Evolutionary conservation across 148 eudicot genomes (phyloP).

Genomic region (Rhododendron griersonianum): DNA sequence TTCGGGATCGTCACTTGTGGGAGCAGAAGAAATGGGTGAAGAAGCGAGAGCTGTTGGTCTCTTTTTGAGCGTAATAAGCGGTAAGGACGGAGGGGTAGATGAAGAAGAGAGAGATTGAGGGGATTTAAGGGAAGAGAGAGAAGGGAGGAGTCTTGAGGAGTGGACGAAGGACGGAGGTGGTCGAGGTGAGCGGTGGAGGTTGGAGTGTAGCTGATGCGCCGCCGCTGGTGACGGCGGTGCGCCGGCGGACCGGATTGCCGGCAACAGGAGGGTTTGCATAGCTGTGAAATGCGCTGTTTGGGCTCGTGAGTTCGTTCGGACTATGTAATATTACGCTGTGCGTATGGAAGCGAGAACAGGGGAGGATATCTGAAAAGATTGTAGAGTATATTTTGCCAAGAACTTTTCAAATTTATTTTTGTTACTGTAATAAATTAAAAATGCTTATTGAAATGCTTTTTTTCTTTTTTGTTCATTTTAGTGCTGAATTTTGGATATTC

Average conservation of each 20-base stretch:
- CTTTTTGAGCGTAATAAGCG: neutral
- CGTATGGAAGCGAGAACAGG: neutral
- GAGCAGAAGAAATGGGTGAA: constrained; percentile 34
- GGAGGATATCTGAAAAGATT: neutral
- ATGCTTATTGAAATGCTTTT: no score
- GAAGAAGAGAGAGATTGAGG: constrained; percentile 27
- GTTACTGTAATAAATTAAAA: no score
- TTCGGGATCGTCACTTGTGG: constrained; percentile 59
- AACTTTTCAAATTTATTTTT: no score
- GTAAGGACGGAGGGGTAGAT: constrained; percentile 18
- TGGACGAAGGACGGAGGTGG: neutral
- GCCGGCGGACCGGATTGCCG: constrained; percentile 58
- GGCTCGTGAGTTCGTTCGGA: neutral
- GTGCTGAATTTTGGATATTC: no score
- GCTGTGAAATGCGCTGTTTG: neutral
- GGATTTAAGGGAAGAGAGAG: constrained; percentile 20
- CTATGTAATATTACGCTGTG: neutral
- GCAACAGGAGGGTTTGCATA: constrained; percentile 74
- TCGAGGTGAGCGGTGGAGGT: neutral
- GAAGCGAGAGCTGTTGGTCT: constrained; percentile 27
- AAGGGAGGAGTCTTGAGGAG: neutral
- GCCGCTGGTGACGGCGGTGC: constrained; percentile 20
- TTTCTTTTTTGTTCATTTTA: no score
- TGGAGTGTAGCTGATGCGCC: neutral
- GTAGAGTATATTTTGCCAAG: no score